Evolutionary conservation across 352 stramenopile genomes (phyloP), one percentile per base, ranked within the genome.

Genomic region (Globisporangium cystogenes): DNA sequence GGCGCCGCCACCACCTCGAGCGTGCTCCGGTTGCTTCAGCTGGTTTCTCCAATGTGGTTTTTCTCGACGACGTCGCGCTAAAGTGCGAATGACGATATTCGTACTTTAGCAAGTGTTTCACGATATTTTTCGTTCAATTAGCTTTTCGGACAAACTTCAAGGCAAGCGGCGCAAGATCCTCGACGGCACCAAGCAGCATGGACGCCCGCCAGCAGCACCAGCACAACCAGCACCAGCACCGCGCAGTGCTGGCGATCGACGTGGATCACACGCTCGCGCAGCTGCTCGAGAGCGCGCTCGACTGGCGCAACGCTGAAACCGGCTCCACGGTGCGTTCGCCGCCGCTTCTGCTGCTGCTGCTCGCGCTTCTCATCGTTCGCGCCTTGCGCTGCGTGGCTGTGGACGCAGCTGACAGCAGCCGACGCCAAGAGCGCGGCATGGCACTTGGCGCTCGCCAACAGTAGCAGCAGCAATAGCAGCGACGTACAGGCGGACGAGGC

Each of bases 261-360:
- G 27, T 91, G 39, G 77, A 91, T 53, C 66, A 87, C 57, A 74
- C 81, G 43, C 68, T 91, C 27, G 61, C 77, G 8, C 61, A 74
- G 49, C 39, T 90, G 37, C 27, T 82, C 29, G 52, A 64, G 26
- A 71, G 70, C 8, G 72, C 65, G 20, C 54, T 76, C 33, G 58
- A 62, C 23, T 90, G 77, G 80, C 77, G 84, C 55, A 77, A 80
- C 53, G 59, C 37, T 0, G 63, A 82, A 39, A 53, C 70, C 27
- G 65, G 53, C 57, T 57, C 53, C 11, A 50, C 65, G 66, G 79
- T 87, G 37, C 21, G 57, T 40, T n/a, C n/a, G n/a, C n/a, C n/a
- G n/a, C n/a, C n/a, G n/a, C n/a, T n/a, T n/a, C n/a, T n/a, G n/a
- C n/a, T n/a, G n/a, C n/a, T n/a, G n/a, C n/a, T n/a, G n/a, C n/a